Evolutionary conservation across 768 basidiomycete species (phyloP).

Genomic region (Termitomyces sp.): DNA sequence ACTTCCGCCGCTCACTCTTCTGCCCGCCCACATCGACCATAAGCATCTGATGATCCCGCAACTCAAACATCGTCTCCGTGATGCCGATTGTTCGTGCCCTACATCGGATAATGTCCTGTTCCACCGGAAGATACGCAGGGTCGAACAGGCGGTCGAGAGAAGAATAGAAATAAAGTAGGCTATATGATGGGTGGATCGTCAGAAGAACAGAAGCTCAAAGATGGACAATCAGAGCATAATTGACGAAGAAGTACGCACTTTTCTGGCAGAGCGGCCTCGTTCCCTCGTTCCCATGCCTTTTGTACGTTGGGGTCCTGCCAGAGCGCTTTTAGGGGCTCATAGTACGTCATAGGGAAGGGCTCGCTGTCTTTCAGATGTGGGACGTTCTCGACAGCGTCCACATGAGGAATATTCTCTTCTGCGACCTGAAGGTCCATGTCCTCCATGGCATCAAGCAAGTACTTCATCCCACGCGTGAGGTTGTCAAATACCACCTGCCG

Average conservation of each 20-base stretch:
- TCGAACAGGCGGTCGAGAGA: conserved; percentile 78
- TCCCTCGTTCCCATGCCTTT: conserved; percentile 73
- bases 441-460: conserved; percentile 83
- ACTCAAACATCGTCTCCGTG: conserved; percentile 79
- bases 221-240: not conserved
- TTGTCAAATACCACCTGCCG: conserved; percentile 94
- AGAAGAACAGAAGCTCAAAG: conserved; percentile 1
- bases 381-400: conserved; percentile 63
- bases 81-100: conserved; percentile 89
- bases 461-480: conserved; percentile 78
- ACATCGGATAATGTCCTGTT: conserved; percentile 86
- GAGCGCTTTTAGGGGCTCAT: conserved; percentile 59
- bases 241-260: conserved; percentile 42
- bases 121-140: conserved; percentile 63
- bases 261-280: conserved; percentile 89
- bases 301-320: conserved; percentile 79
- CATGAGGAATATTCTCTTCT: conserved; percentile 50
- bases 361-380: conserved; percentile 76
- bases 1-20: conserved; percentile 89
- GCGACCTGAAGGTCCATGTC: conserved; percentile 78
- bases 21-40: conserved; percentile 96
- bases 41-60: conserved; percentile 78
- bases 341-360: conserved; percentile 66
- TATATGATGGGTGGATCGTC: conserved; percentile 20
- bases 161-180: conserved; percentile 72